These are phyloP conservation scores for Fomitiporia mediterranea DNA, from an alignment of 1,284 basidiomycete genomes.

Conservation along the genomic window DNA sequence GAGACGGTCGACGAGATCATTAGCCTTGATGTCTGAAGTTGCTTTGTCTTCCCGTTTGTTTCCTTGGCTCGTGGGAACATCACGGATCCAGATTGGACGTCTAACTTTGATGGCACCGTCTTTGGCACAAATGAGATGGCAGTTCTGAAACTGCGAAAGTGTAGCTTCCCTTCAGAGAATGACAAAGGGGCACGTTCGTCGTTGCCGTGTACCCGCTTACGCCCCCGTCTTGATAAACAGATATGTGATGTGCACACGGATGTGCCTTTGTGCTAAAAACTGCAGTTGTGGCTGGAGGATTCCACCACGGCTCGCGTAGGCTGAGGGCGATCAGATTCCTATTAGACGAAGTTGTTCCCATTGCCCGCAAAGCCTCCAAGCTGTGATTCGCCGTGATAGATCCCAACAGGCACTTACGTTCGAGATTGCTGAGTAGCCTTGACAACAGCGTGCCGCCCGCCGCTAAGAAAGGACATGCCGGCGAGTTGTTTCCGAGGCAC, in stretches of 20 bases:
- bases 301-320: neutral
- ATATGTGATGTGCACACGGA: neutral
- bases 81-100: no score
- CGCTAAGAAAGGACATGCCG: neutral
- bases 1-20: no score
- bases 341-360: neutral
- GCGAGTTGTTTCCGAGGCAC: neutral
- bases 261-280: neutral
- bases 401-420: neutral
- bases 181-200: neutral
- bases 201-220: neutral
- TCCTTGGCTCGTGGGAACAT: no score
- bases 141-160: neutral
- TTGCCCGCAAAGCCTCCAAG: neutral
- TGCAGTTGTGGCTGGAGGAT: neutral
- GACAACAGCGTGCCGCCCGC: neutral
- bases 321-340: neutral
- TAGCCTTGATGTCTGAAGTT: no score
- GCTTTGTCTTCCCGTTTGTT: no score
- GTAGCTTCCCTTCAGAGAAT: no score
- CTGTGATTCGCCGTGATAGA: neutral
- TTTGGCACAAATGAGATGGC: neutral
- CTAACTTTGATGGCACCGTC: neutral
- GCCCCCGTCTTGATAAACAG: neutral
- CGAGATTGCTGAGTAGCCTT: neutral